Base-by-base conservation (phyloP, 139 green algal genomes). In the Coelastrella sp. region DNA sequence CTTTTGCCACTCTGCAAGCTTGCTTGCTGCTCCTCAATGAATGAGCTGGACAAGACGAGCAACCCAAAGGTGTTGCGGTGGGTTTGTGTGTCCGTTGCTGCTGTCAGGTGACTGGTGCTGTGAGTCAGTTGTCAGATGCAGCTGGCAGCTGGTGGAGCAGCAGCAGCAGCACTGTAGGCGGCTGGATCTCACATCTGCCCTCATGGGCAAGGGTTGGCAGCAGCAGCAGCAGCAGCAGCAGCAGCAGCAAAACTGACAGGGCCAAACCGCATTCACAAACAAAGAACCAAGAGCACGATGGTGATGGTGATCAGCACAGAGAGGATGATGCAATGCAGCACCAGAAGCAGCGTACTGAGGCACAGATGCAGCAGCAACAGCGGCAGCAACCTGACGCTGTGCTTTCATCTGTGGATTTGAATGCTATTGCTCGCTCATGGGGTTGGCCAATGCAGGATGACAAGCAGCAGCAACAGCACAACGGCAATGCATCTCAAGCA, bases 151-250 rank as follows among this genome's bases (percentile, higher is more conserved):
- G 58, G 82, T 78, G 63, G 63, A 78, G 19, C 82, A 78, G 82
- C 25, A 87, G 49, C 82, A 87, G 65, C 65, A 87, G 65, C 65
- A 65, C 11, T 6, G 27, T 87, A 8, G 27, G 65, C 63, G 7
- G 65, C 19, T 78, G 63, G 82, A 9, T 87, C 25, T 68, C 82
- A 73, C 56, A 70, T 6, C 15, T 14, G 0, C 56, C 25, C 74
- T 61, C 81, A 68, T 66, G 20, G 25, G 58, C 81, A 68, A 25
- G 49, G 11, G 15, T 10, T 27, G 35, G 76, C 76, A 82, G 76
- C 76, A 84, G 78, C 78, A 87, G 61, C 81, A 76, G 61, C 60
- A 75, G 81, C n/a, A n/a, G n/a, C 81, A 87, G 80, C 80, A 75
- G 59, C 58, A 75, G 81, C 24, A 19, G 72, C 56, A 59, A n/a